A percentile compares a stretch with the other conserved stretches of the same genome.
These are phyloP conservation scores for Haematococcus lacustris DNA, from an alignment of 139 green algal species.

Conservation along the genomic window DNA sequence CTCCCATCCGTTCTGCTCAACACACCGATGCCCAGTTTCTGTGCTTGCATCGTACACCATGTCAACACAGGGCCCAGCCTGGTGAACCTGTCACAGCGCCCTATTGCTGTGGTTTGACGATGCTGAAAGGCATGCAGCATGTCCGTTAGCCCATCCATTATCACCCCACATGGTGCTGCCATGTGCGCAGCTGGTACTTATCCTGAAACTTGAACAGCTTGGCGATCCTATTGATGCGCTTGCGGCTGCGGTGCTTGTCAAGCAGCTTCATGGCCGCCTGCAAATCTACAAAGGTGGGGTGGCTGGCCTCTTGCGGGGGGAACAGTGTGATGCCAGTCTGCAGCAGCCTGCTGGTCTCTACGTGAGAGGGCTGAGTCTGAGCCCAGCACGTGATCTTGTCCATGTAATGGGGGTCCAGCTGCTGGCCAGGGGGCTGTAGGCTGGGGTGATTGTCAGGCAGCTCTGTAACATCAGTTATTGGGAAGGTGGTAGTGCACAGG, in stretches of 20 bases:
- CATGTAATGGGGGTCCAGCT: not conserved
- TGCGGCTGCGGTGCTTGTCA: slow-evolving; percentile 16
- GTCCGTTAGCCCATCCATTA: too few species aligned
- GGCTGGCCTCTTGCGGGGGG: slow-evolving; percentile 22
- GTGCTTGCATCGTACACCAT: too few species aligned
- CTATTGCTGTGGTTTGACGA: too few species aligned
- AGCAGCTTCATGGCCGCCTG: slow-evolving; percentile 21
- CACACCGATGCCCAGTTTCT: too few species aligned
- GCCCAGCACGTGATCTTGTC: slow-evolving; percentile 19
- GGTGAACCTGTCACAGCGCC: too few species aligned
- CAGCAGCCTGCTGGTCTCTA: slow-evolving; percentile 23
- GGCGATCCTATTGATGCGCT: slow-evolving; percentile 17
- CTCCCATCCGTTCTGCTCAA: too few species aligned
- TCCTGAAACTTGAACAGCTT: slow-evolving; percentile 16
- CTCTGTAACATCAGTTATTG: not conserved
- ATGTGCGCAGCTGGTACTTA: slow-evolving; percentile 42
- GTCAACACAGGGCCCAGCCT: too few species aligned
- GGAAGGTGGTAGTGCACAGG: not conserved
- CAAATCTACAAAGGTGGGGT: slow-evolving; percentile 40
- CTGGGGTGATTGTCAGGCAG: slow-evolving; percentile 4
- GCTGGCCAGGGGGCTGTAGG: not conserved
- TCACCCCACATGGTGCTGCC: too few species aligned
- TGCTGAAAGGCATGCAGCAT: too few species aligned
- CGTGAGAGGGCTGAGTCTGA: slow-evolving; percentile 22
- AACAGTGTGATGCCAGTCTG: slow-evolving; percentile 28